These are phyloP conservation scores for Boletus semigastroideus DNA, from an alignment of 1,284 basidiomycete species.

Conservation along the genomic window DNA sequence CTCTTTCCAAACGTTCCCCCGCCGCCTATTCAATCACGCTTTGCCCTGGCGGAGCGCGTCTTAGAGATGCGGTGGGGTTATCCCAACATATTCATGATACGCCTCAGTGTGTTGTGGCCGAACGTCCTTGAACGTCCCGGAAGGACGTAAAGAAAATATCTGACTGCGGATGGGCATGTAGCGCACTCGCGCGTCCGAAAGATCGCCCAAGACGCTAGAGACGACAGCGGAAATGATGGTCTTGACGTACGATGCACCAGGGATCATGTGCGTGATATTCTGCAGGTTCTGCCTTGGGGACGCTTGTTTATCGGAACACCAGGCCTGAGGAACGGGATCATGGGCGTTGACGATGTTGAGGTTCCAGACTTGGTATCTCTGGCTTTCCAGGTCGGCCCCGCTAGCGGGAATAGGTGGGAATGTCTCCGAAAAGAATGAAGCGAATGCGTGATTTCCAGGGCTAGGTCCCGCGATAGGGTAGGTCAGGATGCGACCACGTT, in stretches of 20 bases:
- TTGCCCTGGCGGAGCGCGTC: background rate
- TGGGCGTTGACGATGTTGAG: background rate
- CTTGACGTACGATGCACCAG: background rate
- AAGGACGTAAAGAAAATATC: background rate
- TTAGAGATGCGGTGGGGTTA: background rate
- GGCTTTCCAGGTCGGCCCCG: too few relatives aligned
- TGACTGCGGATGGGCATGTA: background rate
- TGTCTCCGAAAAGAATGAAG: background rate
- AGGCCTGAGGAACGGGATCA: background rate
- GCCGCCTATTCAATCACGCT: background rate
- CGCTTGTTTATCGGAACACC: background rate
- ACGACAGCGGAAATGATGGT: background rate
- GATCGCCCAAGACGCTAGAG: background rate
- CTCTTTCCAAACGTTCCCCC: too few relatives aligned
- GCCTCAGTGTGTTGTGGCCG: background rate
- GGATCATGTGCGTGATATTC: background rate
- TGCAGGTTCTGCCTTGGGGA: background rate
- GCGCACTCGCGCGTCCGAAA: background rate
- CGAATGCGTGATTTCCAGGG: background rate
- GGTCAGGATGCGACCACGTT: background rate
- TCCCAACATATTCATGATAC: background rate
- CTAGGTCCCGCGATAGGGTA: background rate
- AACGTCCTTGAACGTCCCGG: background rate
- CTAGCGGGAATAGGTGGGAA: background rate
- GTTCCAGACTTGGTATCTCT: background rate